Conservation (phyloP, 139 green algal genomes). For the Gonium pectorale region DNA sequence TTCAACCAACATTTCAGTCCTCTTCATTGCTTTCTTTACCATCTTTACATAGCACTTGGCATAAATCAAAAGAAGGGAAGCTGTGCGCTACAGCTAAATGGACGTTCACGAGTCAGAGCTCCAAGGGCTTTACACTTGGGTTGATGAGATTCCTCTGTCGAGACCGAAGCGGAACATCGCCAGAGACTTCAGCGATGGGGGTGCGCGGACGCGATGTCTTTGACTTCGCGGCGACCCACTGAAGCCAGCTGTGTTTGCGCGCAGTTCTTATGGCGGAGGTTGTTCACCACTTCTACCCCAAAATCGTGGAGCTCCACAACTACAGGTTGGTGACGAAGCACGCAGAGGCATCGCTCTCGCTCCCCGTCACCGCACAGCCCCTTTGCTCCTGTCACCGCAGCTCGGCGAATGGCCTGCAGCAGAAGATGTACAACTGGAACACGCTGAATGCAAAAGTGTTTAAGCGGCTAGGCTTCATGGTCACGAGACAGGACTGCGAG, state of each 20-base stretch:
- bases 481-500: slow-evolving; percentile 73
- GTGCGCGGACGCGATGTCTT: slow-evolving; percentile 54
- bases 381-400: slow-evolving; percentile 66
- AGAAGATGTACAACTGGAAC: slow-evolving; percentile 98
- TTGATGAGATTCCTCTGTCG: slow-evolving; percentile 93
- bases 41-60: no score
- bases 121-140: slow-evolving; percentile 88
- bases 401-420: slow-evolving; percentile 77
- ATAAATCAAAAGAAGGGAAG: no score
- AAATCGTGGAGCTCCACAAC: slow-evolving; percentile 95
- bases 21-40: no score
- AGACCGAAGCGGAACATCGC: slow-evolving; percentile 91
- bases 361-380: background rate
- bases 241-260: no score
- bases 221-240: background rate
- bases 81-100: no score
- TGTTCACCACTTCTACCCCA: slow-evolving; percentile 86
- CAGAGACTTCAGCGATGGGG: slow-evolving; percentile 94
- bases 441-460: slow-evolving; percentile 93
- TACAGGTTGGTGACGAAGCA: slow-evolving; percentile 85
- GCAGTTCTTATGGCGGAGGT: slow-evolving; percentile 93
- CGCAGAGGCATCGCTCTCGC: no score
- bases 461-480: slow-evolving; percentile 79
- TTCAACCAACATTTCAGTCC: no score
- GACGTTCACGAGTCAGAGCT: slow-evolving; percentile 86